Conservation (phyloP, 768 basidiomycete genomes). For the Leccinellum luteum region DNA sequence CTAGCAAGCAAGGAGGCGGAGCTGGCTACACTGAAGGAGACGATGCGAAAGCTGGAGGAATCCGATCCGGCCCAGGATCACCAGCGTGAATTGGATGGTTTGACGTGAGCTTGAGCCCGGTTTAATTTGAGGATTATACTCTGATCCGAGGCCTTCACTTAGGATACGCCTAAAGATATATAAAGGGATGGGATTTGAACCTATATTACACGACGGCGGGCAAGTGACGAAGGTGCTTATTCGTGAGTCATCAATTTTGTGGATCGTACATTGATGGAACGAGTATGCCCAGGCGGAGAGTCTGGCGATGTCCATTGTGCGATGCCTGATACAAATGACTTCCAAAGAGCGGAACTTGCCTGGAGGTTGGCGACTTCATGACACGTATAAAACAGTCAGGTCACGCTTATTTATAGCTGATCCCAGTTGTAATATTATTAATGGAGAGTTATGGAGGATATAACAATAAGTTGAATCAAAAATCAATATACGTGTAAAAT, state of each 20-base stretch:
- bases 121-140: not conserved
- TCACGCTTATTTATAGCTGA: not conserved
- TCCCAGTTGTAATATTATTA: slow-evolving; percentile 1
- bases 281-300: slow-evolving; percentile 39
- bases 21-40: slow-evolving; percentile 64
- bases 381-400: not conserved
- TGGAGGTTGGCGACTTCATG: slow-evolving; percentile 39
- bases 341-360: slow-evolving; percentile 29
- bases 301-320: slow-evolving; percentile 41
- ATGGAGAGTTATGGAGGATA: slow-evolving; percentile 3
- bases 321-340: slow-evolving; percentile 26
- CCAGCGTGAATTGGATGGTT: slow-evolving; percentile 64
- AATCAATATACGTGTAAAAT: not conserved
- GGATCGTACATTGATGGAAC: not conserved
- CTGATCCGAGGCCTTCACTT: slow-evolving; percentile 5
- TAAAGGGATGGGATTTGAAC: slow-evolving; percentile 70
- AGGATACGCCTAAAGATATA: slow-evolving; percentile 70
- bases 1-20: slow-evolving; percentile 69
- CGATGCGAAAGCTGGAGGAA: slow-evolving; percentile 55
- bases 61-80: slow-evolving; percentile 75
- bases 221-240: slow-evolving; percentile 60
- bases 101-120: slow-evolving; percentile 46
- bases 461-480: slow-evolving; percentile 4
- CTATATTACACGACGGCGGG: slow-evolving; percentile 54
- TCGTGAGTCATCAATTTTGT: slow-evolving; percentile 43